These are phyloP conservation scores for Penicillium waksmanii DNA, from an alignment of 495 filamentous ascomycete genomes.

Conservation along the genomic window DNA sequence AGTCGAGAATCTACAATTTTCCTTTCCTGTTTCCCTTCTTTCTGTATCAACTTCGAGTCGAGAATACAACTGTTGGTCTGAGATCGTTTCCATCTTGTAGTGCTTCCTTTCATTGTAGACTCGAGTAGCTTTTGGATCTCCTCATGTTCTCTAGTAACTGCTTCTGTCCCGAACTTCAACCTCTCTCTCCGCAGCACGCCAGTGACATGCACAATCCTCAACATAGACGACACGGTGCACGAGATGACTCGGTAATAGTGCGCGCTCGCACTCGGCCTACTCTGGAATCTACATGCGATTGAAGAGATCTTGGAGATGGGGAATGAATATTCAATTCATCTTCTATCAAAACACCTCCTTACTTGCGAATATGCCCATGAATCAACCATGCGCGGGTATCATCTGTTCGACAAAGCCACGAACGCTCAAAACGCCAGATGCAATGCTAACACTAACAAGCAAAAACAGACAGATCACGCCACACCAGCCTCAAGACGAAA, in stretches of 20 bases:
- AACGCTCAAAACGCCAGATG: slow-evolving; percentile 2
- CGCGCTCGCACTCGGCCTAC: no score
- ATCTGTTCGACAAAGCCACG: slow-evolving; percentile 1
- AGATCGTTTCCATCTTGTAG: no score
- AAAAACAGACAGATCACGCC: not conserved
- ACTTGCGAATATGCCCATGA: not conserved
- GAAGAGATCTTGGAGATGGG: not conserved
- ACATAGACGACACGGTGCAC: no score
- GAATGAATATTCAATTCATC: not conserved
- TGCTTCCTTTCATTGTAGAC: no score
- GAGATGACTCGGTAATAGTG: no score
- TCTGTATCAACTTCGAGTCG: not conserved
- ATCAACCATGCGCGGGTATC: slow-evolving; percentile 15
- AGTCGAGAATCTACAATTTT: not conserved
- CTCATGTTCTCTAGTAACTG: no score
- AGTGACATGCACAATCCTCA: no score
- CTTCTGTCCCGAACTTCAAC: no score
- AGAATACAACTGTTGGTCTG: not conserved
- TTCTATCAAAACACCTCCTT: not conserved
- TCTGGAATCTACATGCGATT: not conserved
- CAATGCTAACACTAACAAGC: slow-evolving; percentile 14
- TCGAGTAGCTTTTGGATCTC: no score
- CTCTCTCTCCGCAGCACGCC: no score
- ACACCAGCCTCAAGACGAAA: not conserved
- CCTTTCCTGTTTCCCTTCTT: not conserved